Evolutionary conservation across 2,329 filamentous ascomycete species (phyloP), one percentile per base, ranked within the genome.

Genomic region (Pseudocercospora cruenta): DNA sequence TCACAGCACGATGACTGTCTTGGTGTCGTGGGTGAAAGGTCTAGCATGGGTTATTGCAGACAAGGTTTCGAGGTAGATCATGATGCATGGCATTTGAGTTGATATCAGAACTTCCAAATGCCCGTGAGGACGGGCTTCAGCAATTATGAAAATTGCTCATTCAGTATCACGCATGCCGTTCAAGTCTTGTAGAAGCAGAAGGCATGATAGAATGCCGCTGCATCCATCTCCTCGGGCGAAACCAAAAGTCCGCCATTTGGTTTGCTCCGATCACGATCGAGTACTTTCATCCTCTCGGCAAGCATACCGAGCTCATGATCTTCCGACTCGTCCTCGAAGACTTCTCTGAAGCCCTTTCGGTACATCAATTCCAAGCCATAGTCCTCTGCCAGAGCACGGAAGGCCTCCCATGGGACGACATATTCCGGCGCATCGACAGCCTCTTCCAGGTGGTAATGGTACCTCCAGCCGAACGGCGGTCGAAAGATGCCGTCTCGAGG

Each of bases 391-490:
- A 98, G 83, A 74, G 93, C 94, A 80, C 95, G 92, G 82, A 99
- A 98, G 0, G 93, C 94, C 78, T 97, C 94, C 94, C 95, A 99
- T 0, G 95, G 95, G 1, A 99, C 95, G 1, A 99, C 94, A 77
- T 97, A 99, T 81, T 99, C 95, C 2, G 95, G 94, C 7, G 97
- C 92, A 78, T 98, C 94, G 21, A 99, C 95, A 0, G 95, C 95
- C 80, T 99, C 95, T 74, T 95, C 90, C 64, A 99, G 88, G 79
- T 93, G 96, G 83, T 97, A 99, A 76, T 89, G 96, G 82, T 99
- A 99, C 79, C 95, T 97, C 94, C 95, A 98, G 58, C 94, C 95
- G 77, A 93, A 98, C 0, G 95, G 93, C 4, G 95, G 95, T 4
- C 95, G 89, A 82, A 99, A 99, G 33, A 95, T 85, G 61, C 95